A percentile compares a stretch with the other conserved stretches of the same genome.
Conservation (phyloP, 2,329 filamentous ascomycete genomes). For the Clonostachys chloroleuca region DNA sequence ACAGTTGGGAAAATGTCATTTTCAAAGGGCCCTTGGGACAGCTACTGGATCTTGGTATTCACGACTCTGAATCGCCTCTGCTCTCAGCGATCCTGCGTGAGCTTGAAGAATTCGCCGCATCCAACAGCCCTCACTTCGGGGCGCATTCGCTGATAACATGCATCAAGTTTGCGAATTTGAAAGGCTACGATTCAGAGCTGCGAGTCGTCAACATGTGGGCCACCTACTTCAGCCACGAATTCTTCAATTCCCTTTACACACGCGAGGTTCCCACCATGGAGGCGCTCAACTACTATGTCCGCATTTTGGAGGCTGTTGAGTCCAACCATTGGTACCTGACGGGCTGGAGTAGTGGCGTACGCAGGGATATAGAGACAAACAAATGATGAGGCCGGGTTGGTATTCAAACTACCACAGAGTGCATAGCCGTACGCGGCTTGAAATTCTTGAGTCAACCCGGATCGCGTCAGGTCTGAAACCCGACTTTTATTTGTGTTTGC, state of each 20-base stretch:
- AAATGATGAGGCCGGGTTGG: too few species aligned
- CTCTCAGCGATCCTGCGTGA: neutral
- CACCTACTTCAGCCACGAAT: neutral
- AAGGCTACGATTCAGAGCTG: neutral
- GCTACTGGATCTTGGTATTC: neutral
- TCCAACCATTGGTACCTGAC: neutral
- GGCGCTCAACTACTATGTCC: neutral
- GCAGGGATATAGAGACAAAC: neutral
- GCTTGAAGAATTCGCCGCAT: neutral
- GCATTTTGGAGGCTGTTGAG: neutral
- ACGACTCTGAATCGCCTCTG: neutral
- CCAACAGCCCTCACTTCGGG: neutral
- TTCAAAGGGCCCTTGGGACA: neutral
- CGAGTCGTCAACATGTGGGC: neutral
- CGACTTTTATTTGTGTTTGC: too few species aligned
- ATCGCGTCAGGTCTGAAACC: too few species aligned
- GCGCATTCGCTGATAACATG: too few species aligned
- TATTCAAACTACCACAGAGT: too few species aligned
- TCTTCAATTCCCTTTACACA: neutral
- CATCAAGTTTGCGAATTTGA: too few species aligned
- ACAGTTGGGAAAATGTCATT: constrained; percentile 10
- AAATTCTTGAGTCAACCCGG: too few species aligned
- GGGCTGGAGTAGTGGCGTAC: neutral
- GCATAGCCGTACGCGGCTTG: too few species aligned
- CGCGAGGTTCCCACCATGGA: neutral